phyloP scores from a whole-genome alignment of 305 asterid genomes.

The Fraxinus albicans region DNA sequence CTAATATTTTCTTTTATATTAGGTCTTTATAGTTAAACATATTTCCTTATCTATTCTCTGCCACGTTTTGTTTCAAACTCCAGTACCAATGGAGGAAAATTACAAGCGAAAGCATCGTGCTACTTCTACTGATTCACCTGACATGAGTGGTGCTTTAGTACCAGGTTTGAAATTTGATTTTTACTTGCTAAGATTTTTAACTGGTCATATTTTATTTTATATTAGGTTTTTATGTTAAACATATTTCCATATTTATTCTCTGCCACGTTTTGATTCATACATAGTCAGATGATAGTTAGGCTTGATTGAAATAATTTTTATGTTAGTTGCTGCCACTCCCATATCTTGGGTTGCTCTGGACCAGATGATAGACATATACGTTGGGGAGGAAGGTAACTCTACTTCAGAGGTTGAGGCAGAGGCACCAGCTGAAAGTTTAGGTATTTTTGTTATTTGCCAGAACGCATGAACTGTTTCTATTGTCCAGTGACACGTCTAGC shows the following conservation, averaged over 20 bases:
- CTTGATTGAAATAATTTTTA: conserved; percentile 16
- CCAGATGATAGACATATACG: conserved; percentile 50
- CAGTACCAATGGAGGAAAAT: neutral
- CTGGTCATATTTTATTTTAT: neutral
- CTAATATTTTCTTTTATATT: neutral
- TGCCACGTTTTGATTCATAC: neutral
- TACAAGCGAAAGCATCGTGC: conserved; percentile 38
- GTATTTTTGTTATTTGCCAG: neutral
- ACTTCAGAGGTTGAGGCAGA: neutral
- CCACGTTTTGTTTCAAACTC: neutral
- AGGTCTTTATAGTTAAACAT: neutral
- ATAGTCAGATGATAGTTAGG: neutral
- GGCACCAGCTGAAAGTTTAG: neutral
- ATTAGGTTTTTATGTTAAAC: neutral
- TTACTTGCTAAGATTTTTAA: neutral
- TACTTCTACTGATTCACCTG: conserved; percentile 11
- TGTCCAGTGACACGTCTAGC: neutral
- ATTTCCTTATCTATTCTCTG: neutral
- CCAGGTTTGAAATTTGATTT: conserved; percentile 2
- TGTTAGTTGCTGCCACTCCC: conserved; percentile 42
- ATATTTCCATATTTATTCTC: neutral
- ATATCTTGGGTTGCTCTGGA: conserved; percentile 49
- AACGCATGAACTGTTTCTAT: neutral
- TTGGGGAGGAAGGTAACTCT: conserved; percentile 18
- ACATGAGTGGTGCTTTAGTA: neutral